Base-by-base conservation (phyloP, 495 filamentous ascomycete species). In the Articulospora tetracladia region DNA sequence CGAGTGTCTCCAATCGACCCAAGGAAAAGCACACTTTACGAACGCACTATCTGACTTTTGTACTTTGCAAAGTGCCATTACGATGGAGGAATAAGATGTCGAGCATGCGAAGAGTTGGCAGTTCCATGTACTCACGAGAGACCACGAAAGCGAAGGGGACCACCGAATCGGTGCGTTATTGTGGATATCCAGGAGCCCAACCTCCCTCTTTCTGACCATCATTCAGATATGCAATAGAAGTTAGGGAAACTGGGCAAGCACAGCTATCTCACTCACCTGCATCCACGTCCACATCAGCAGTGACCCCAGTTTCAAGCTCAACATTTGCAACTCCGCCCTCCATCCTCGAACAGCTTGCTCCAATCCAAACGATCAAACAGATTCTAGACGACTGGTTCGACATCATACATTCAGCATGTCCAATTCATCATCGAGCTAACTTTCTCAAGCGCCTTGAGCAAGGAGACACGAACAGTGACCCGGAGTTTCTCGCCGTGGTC, bases 321-420 rank as follows among this genome's bases (percentile, higher is more conserved):
- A n/a, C n/a, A n/a, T n/a, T n/a, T n/a, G 2, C 54, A 24, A 46
- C 2, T 22, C 24, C 11, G 4, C 8, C 32, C n/a, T 23, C 6
- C 28, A 8, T 36, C 30, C 26, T 46, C 47, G 58, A 50, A 32
- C 23, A 53, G 30, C 15, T 64, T 1, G 58, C 11, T n/a, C 46
- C 62, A 12, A 19, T 20, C 1, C 4, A 17, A 15, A 10, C 53
- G 1, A 61, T 64, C 23, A 24, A 25, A 19, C 34, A 58, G 20
- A 64, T 64, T 15, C 46, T 64, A 0, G 13, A 60, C 22, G 62
- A 64, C 52, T 64, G 62, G 62, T 64, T 64, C 44, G 53, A 60
- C 1, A 4, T 57, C 15, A 61, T 61, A 27, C 62, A 64, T 49
- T 57, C 62, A 25, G 58, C 61, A 25, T 17, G n/a, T 11, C 62